These are phyloP conservation scores for Oidiodendron maius DNA, from an alignment of 495 filamentous ascomycete genomes.

Conservation along the genomic window DNA sequence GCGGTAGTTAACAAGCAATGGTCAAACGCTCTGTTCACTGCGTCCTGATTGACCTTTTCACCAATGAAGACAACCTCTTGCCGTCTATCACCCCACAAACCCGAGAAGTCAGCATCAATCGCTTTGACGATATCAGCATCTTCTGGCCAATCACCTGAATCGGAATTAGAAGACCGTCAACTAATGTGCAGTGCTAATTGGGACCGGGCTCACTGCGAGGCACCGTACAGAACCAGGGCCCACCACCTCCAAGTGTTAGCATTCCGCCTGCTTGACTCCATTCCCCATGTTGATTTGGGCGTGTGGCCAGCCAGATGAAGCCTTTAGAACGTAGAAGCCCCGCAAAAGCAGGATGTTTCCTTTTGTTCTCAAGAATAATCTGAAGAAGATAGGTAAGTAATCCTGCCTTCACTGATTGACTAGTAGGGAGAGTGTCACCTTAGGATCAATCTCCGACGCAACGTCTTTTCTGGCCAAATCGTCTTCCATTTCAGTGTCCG, in stretches of 20 bases:
- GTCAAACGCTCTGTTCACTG: constrained; percentile 39
- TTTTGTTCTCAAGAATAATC: no score
- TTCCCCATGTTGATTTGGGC: no score
- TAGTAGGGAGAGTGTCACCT: no score
- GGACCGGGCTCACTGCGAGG: no score
- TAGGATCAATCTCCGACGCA: neutral
- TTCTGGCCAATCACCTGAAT: neutral
- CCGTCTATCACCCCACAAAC: constrained; percentile 50
- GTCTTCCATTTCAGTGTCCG: neutral
- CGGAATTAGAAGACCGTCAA: no score
- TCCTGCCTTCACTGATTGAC: no score
- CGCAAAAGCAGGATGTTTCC: no score
- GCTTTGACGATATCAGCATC: neutral
- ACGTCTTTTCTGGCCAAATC: neutral
- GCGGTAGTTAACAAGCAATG: constrained; percentile 41
- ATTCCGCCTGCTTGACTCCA: no score
- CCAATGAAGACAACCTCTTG: constrained; percentile 59
- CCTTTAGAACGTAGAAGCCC: no score
- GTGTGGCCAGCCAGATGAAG: no score
- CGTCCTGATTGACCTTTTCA: constrained; percentile 36
- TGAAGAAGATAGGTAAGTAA: neutral
- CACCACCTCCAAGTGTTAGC: no score
- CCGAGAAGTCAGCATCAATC: constrained; percentile 13
- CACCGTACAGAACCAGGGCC: neutral
- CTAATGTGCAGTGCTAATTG: no score